A percentile compares a stretch with the other conserved stretches of the same genome.
Evolutionary conservation across 106 monocot species (phyloP).

Genomic region (Cymbidium sinense): DNA sequence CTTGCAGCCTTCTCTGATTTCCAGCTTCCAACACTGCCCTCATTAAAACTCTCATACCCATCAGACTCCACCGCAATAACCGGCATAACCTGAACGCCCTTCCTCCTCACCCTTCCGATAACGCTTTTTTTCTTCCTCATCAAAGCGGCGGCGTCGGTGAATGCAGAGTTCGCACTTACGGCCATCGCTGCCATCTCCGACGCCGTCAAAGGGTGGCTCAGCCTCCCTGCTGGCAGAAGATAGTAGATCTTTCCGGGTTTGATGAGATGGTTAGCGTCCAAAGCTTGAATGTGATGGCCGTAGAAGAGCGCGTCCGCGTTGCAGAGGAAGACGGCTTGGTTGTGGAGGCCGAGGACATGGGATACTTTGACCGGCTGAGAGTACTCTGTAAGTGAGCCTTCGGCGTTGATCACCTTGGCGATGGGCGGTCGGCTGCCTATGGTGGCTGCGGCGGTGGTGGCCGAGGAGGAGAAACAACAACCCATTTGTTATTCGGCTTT

Average conservation of each 20-base stretch:
- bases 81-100: background rate
- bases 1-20: background rate
- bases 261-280: background rate
- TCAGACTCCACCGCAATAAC: background rate
- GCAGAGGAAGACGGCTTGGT: slow-evolving; percentile 9
- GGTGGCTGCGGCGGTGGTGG: too few relatives aligned
- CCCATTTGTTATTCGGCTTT: background rate
- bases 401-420: background rate
- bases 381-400: background rate
- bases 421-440: background rate
- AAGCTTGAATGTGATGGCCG: background rate
- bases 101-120: background rate
- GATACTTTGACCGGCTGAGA: background rate
- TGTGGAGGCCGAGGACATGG: background rate
- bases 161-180: slow-evolving; percentile 6
- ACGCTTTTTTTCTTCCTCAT: background rate
- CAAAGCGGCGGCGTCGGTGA: background rate
- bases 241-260: slow-evolving; percentile 12
- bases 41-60: background rate
- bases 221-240: slow-evolving; percentile 5
- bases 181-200: slow-evolving; percentile 15
- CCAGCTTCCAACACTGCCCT: background rate
- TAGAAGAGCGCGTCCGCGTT: slow-evolving; percentile 10
- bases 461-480: background rate
- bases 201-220: background rate